These are phyloP conservation scores for Skeletonema potamos DNA, from an alignment of 108 stramenopile genomes.

Conservation along the genomic window DNA sequence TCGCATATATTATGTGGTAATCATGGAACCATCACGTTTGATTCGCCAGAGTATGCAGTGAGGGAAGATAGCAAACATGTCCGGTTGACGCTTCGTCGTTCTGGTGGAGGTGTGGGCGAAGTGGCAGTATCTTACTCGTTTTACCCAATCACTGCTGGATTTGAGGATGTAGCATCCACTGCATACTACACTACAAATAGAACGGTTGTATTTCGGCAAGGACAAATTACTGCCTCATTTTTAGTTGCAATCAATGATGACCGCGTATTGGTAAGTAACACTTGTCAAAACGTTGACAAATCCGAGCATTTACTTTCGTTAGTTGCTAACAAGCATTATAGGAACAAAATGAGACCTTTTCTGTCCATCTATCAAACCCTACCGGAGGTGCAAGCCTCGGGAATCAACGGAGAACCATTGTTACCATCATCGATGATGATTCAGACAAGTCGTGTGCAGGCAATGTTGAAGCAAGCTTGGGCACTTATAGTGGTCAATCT, in stretches of 20 bases:
- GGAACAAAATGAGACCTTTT: conserved; percentile 45
- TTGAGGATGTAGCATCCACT: conserved; percentile 49
- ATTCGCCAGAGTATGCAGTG: conserved; percentile 54
- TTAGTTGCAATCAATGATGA: conserved; percentile 70
- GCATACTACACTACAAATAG: conserved; percentile 57
- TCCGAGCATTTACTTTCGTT: not conserved
- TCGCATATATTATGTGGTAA: conserved; percentile 66
- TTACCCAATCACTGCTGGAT: conserved; percentile 51
- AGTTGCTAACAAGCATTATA: not conserved
- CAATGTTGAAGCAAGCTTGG: conserved; percentile 5
- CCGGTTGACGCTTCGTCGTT: conserved; percentile 51
- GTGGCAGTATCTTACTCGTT: conserved; percentile 54
- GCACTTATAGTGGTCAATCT: not conserved
- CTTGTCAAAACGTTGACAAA: not conserved
- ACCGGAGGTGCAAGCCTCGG: conserved; percentile 40
- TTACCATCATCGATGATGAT: conserved; percentile 66
- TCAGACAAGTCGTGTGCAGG: conserved; percentile 24
- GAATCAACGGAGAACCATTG: conserved; percentile 44
- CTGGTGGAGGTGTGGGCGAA: conserved; percentile 64
- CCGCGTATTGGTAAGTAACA: conserved; percentile 38
- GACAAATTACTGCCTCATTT: conserved; percentile 55
- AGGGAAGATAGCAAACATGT: conserved; percentile 45
- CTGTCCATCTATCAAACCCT: conserved; percentile 34
- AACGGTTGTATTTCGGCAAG: conserved; percentile 49
- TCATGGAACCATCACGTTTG: conserved; percentile 57